Conservation (phyloP, 805 yeast genomes). For the Wickerhamomyces alni region DNA sequence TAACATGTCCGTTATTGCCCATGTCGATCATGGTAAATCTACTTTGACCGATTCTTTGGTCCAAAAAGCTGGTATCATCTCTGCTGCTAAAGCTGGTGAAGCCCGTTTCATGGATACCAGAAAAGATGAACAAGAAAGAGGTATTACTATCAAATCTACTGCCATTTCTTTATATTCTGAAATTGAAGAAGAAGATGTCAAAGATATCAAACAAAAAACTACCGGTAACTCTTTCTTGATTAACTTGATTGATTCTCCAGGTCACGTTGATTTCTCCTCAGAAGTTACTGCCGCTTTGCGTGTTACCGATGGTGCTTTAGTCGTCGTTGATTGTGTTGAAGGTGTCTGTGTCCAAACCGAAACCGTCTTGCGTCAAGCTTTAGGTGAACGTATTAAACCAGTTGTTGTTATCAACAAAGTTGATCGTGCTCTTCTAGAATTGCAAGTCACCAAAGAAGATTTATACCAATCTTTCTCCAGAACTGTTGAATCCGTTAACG, state of each 20-base stretch:
- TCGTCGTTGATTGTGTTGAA: constrained; percentile 98
- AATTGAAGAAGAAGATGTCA: constrained; percentile 82
- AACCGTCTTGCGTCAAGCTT: constrained; percentile 98
- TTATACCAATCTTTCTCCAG: constrained; percentile 96
- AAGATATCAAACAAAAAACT: constrained; percentile 78
- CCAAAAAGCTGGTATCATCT: constrained; percentile 98
- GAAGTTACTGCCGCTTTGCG: constrained; percentile 99
- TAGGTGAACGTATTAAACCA: constrained; percentile 99
- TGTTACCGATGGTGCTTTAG: constrained; percentile 99
- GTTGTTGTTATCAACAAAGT: constrained; percentile 98
- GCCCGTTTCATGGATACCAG: constrained; percentile 99
- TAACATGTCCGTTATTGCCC: constrained; percentile 99
- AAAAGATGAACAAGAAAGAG: constrained; percentile 99
- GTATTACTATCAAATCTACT: constrained; percentile 98
- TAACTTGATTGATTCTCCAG: constrained; percentile 99
- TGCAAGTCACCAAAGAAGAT: constrained; percentile 98
- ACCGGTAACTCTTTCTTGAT: constrained; percentile 92
- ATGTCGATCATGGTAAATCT: constrained; percentile 99
- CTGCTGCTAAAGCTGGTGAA: constrained; percentile 99
- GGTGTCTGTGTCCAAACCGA: constrained; percentile 99
- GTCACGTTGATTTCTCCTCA: constrained; percentile 99
- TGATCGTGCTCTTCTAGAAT: constrained; percentile 98
- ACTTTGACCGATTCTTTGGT: constrained; percentile 98
- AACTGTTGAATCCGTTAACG: constrained; percentile 99
- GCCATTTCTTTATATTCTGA: constrained; percentile 95